Percentiles rank a stretch among this genome's conserved stretches.
Conservation (phyloP, 2,329 filamentous ascomycete species). For the Aureobasidium sp. region DNA sequence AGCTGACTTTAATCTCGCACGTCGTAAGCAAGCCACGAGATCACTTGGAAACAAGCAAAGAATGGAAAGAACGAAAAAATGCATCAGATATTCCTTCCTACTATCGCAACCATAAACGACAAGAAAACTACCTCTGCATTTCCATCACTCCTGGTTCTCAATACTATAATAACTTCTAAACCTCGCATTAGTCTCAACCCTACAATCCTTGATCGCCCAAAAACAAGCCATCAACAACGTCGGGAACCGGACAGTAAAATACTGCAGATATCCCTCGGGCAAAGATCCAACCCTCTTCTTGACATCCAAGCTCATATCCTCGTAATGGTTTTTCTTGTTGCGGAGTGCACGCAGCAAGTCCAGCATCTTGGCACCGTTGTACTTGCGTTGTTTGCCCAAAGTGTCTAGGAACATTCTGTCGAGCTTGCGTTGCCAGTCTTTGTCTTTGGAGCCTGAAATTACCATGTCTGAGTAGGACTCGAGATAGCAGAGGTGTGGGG, state of each 20-base stretch:
- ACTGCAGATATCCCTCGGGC: conserved; percentile 73
- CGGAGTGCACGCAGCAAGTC: conserved; percentile 82
- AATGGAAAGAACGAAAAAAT: too few species aligned
- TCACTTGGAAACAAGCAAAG: too few species aligned
- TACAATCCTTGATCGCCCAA: conserved; percentile 61
- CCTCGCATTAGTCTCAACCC: conserved; percentile 55
- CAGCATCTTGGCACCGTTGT: conserved; percentile 74
- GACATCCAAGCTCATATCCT: conserved; percentile 81
- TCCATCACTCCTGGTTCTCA: not conserved
- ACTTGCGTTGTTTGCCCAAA: conserved; percentile 90
- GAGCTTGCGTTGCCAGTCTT: conserved; percentile 69
- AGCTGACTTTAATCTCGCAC: too few species aligned
- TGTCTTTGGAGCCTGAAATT: conserved; percentile 42
- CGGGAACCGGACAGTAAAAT: conserved; percentile 77
- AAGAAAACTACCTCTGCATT: too few species aligned
- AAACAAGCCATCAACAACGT: conserved; percentile 72
- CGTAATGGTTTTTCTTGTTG: conserved; percentile 97
- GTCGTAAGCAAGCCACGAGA: too few species aligned
- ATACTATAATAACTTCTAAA: conserved; percentile 60
- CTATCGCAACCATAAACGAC: too few species aligned
- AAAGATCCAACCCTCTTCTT: conserved; percentile 66
- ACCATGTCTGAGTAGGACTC: conserved; percentile 36
- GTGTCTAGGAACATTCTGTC: conserved; percentile 81
- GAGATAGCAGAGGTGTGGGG: conserved; percentile 54
- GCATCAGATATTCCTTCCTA: too few species aligned